A percentile compares a stretch with the other conserved stretches of the same genome.
Evolutionary conservation across 2,329 filamentous ascomycete genomes (phyloP).

Genomic region (Ophiostoma australiae): DNA sequence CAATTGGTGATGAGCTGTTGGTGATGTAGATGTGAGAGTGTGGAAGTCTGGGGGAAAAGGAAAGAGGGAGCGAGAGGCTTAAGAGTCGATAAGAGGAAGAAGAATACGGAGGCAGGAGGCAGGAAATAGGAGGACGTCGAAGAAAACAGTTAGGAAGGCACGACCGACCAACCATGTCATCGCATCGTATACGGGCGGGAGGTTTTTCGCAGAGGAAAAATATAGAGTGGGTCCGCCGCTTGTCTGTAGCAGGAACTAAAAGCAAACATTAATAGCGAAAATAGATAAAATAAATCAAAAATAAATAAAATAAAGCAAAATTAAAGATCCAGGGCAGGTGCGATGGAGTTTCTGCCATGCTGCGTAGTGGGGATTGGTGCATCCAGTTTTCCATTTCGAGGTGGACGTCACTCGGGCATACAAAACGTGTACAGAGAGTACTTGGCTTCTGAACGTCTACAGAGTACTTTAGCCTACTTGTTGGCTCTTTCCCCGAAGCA

Average conservation of each 20-base stretch:
- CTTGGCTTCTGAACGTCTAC: background rate
- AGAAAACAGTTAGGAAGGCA: constrained; percentile 19
- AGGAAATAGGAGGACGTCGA: background rate
- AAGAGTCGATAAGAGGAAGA: background rate
- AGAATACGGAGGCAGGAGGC: background rate
- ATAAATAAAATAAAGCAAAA: background rate
- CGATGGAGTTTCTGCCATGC: constrained; percentile 10
- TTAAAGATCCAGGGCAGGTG: constrained; percentile 11
- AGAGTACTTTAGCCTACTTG: background rate
- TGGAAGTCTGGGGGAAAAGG: background rate
- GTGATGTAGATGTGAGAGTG: background rate
- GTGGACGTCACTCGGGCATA: background rate
- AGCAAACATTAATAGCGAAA: background rate
- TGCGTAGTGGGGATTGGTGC: constrained; percentile 6
- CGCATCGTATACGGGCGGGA: constrained; percentile 1
- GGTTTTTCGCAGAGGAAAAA: constrained; percentile 4
- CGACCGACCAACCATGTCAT: constrained; percentile 16
- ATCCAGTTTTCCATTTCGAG: background rate
- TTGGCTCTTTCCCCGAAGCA: background rate
- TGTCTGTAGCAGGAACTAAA: background rate
- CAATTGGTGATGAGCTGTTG: background rate
- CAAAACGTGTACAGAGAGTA: background rate
- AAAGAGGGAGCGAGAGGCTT: background rate
- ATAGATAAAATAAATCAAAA: background rate
- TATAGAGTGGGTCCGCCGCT: constrained; percentile 9